phyloP scores from a whole-genome alignment of 2,329 filamentous ascomycete genomes.

The Xylaria sp. region DNA sequence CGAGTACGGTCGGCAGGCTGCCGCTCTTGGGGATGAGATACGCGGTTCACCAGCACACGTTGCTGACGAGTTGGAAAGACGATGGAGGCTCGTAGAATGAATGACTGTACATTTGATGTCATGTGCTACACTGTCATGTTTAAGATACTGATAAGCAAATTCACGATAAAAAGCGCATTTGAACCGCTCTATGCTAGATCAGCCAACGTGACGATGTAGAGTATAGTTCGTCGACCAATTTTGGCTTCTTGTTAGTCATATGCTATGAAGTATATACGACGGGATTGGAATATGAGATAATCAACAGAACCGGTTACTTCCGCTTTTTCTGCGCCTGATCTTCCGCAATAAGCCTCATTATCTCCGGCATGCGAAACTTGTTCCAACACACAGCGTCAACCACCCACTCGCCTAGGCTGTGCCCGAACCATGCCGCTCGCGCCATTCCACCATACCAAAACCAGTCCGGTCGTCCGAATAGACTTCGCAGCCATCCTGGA shows the following conservation, averaged over 20 bases:
- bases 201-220: neutral
- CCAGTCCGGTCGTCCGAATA: constrained; percentile 56
- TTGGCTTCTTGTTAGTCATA: neutral
- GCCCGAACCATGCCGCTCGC: constrained; percentile 44
- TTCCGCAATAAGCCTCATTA: constrained; percentile 45
- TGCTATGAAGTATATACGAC: neutral
- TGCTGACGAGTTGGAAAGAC: constrained; percentile 19
- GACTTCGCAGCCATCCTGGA: constrained; percentile 48
- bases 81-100: constrained; percentile 32
- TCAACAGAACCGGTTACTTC: constrained; percentile 20
- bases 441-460: constrained; percentile 54
- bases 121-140: no score
- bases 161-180: neutral
- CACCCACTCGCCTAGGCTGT: constrained; percentile 52
- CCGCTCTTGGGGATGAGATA: constrained; percentile 22
- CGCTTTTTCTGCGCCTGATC: constrained; percentile 42
- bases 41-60: constrained; percentile 15
- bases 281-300: neutral
- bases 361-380: constrained; percentile 49
- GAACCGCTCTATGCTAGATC: neutral
- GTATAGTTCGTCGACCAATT: no score
- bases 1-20: constrained; percentile 20
- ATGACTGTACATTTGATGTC: neutral
- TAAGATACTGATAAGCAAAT: neutral
- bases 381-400: constrained; percentile 49